Evolutionary conservation across 805 yeast species (phyloP), one percentile per base, ranked within the genome.

Genomic region (Ogataea allantospora): DNA sequence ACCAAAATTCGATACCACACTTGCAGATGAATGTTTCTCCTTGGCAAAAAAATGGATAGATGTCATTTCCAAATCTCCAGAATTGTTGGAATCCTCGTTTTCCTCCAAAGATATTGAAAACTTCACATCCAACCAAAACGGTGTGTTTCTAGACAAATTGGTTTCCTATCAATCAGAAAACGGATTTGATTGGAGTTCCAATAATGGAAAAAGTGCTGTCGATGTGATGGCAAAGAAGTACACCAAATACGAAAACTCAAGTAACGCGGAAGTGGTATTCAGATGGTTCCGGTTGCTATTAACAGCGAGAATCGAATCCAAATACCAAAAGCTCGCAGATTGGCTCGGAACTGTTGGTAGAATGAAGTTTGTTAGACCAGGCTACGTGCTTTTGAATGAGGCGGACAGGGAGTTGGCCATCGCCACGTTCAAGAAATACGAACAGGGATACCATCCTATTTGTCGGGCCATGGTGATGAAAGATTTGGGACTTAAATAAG

Each of bases 301-400:
- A 6, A 63, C 70, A 0, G 83, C 82, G 20, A 65, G 69, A 19
- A 64, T 77, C 38, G 44, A 55, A 9, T 60, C 67, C 22, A 65
- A 67, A 35, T 75, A 81, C 57, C 64, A 62, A 40, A 64, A 62
- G 29, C 65, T 88, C 30, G 88, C 95, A 3, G 76, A 77, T 36
- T 88, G 95, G 95, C 71, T 88, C 38, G 95, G 91, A 9, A 80
- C 89, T 2, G 93, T 88, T 15, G 96, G 96, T 14, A 76, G 96
- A 68, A 88, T 88, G 96, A 88, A 88, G 66, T 88, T 81, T 56
- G 95, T 86, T 17, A 75, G 96, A 61, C 95, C 96, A 20, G 87
- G 93, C 4, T 88, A 78, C 63, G 71, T 77, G 30, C 64, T 80
- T 43, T 68, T 88, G 45, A 74, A 77, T 54, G 54, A 63, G 6